Evolutionary conservation across 2,329 filamentous ascomycete genomes (phyloP).

Genomic region (Cordyceps tenuipes): DNA sequence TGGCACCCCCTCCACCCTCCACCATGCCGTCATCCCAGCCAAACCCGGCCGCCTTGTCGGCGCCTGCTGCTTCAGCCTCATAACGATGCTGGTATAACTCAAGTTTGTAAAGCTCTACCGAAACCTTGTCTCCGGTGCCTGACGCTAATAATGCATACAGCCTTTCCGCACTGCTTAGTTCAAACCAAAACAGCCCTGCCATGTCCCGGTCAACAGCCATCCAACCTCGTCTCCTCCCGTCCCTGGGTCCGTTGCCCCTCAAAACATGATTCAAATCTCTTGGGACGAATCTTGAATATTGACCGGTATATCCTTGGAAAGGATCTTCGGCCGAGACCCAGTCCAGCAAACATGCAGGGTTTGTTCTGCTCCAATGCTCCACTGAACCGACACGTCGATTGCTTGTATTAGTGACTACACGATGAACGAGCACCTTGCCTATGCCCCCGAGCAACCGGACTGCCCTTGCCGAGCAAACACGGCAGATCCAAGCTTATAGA

Average conservation of each 20-base stretch:
- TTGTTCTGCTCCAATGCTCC: background rate
- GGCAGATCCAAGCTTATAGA: background rate
- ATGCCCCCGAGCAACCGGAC: background rate
- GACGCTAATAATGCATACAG: conserved; percentile 2
- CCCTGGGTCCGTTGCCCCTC: background rate
- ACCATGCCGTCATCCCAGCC: background rate
- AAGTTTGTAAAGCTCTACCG: too few species aligned
- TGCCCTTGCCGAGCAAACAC: background rate
- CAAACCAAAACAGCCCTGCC: background rate
- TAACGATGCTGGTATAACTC: background rate
- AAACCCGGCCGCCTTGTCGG: background rate
- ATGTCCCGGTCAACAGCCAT: background rate
- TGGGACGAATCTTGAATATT: background rate
- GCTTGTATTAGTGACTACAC: background rate
- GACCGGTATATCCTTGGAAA: too few species aligned
- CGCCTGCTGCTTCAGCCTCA: background rate
- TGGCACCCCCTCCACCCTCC: background rate
- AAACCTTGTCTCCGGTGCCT: background rate
- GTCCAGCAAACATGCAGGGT: background rate
- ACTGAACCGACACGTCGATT: too few species aligned
- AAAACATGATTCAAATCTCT: background rate
- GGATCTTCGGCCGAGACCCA: too few species aligned
- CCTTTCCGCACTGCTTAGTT: background rate
- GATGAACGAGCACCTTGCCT: background rate
- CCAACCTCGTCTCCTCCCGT: background rate